Evolutionary conservation across 2,329 filamentous ascomycete genomes (phyloP).

Genomic region (Phialemoniopsis sp.): DNA sequence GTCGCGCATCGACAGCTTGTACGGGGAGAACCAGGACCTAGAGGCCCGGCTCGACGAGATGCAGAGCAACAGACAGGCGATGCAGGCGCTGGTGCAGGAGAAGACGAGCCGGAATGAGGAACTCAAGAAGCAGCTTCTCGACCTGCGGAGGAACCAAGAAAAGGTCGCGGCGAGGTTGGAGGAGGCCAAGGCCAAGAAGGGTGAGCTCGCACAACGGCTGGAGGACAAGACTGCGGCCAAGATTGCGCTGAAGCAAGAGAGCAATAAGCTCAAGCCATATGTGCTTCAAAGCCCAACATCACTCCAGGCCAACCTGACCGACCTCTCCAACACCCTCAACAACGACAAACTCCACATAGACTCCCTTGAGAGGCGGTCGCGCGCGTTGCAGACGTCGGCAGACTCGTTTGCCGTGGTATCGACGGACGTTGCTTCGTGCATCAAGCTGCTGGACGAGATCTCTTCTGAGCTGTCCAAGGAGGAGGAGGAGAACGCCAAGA

Average conservation of each 20-base stretch:
- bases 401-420: conserved; percentile 85
- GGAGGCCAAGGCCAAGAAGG: conserved; percentile 76
- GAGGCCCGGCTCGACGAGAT: conserved; percentile 77
- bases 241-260: conserved; percentile 74
- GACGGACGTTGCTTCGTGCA: conserved; percentile 81
- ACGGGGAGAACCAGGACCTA: conserved; percentile 82
- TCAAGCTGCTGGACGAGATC: conserved; percentile 86
- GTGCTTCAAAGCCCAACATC: conserved; percentile 82
- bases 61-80: conserved; percentile 71
- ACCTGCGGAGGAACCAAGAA: conserved; percentile 78
- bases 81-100: conserved; percentile 77
- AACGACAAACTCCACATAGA: conserved; percentile 84
- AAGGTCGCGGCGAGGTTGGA: conserved; percentile 79
- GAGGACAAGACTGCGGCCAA: conserved; percentile 69
- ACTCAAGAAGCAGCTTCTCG: conserved; percentile 75
- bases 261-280: conserved; percentile 85
- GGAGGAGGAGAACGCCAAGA: conserved; percentile 81
- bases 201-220: conserved; percentile 65
- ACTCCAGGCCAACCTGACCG: conserved; percentile 76
- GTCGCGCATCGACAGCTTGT: conserved; percentile 79
- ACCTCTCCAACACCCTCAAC: conserved; percentile 74
- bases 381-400: conserved; percentile 84
- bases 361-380: conserved; percentile 76
- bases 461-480: conserved; percentile 81
- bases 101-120: conserved; percentile 85